Conservation (phyloP, 2,329 filamentous ascomycete genomes). For the Exophiala bonariae region DNA sequence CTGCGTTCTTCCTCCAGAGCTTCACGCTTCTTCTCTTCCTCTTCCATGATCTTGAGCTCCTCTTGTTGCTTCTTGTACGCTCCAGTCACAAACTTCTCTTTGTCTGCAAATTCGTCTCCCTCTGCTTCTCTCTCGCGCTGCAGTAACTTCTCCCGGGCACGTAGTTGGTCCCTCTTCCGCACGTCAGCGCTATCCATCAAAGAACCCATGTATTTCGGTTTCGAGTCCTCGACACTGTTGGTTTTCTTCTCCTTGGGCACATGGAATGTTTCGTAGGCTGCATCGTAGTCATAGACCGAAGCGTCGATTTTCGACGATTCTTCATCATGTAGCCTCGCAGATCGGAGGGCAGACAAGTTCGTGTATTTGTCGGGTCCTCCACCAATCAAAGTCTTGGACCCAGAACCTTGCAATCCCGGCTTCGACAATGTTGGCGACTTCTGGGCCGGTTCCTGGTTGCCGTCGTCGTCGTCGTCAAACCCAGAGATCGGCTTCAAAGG, state of each 20-base stretch:
- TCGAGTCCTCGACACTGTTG: constrained; percentile 25
- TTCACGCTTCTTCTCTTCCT: constrained; percentile 56
- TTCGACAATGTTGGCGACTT: constrained; percentile 34
- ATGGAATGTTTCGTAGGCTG: constrained; percentile 50
- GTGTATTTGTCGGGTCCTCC: constrained; percentile 35
- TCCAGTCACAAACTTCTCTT: constrained; percentile 66
- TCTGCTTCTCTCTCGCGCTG: constrained; percentile 63
- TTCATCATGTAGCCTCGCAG: constrained; percentile 45
- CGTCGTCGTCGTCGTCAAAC: constrained; percentile 8
- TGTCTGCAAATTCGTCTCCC: constrained; percentile 66
- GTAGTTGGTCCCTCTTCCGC: constrained; percentile 63
- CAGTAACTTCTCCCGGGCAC: constrained; percentile 61
- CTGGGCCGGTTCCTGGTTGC: constrained; percentile 28
- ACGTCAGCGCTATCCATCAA: constrained; percentile 60
- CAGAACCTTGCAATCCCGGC: constrained; percentile 25
- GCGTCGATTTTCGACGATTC: constrained; percentile 46
- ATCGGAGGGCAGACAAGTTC: constrained; percentile 48
- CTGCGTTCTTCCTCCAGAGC: constrained; percentile 54
- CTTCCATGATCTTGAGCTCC: constrained; percentile 57
- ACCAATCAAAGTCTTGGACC: constrained; percentile 15
- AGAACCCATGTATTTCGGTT: constrained; percentile 62
- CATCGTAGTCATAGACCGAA: constrained; percentile 52
- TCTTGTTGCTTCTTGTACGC: constrained; percentile 67
- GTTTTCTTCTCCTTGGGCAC: constrained; percentile 30
- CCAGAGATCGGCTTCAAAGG: constrained; percentile 15